phyloP scores from a whole-genome alignment of 2,329 filamentous ascomycete genomes.

The Ceratocystis cacaofunesta region DNA sequence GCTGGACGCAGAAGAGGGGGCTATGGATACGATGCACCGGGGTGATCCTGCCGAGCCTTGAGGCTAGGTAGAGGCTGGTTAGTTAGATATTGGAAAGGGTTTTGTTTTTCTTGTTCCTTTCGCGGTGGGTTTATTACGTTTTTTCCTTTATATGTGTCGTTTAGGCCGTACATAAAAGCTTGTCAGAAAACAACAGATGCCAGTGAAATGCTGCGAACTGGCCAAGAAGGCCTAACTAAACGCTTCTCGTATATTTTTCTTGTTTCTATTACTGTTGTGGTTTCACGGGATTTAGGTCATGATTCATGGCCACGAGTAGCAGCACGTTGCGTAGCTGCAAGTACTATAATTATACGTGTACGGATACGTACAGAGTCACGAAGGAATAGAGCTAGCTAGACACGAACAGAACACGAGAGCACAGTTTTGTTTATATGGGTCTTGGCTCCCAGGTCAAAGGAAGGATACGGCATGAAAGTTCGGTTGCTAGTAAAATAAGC shows the following conservation, averaged over 20 bases:
- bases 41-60: not conserved
- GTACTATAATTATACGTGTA: too few relatives aligned
- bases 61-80: not conserved
- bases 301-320: too few relatives aligned
- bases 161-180: not conserved
- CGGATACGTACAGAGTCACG: too few relatives aligned
- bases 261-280: too few relatives aligned
- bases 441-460: too few relatives aligned
- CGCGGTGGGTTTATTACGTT: not conserved
- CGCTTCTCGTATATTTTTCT: not conserved
- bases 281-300: too few relatives aligned
- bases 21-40: constrained; percentile 21
- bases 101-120: not conserved
- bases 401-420: too few relatives aligned
- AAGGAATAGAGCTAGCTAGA: too few relatives aligned
- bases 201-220: not conserved
- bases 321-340: too few relatives aligned
- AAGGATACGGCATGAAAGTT: too few relatives aligned
- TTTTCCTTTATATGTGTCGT: not conserved
- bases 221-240: not conserved
- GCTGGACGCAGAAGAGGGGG: constrained; percentile 21
- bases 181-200: not conserved
- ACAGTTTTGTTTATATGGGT: too few relatives aligned
- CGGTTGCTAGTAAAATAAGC: not conserved
- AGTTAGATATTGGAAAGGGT: not conserved